phyloP scores from a whole-genome alignment of 495 filamentous ascomycete species.

The Glonium stellatum region DNA sequence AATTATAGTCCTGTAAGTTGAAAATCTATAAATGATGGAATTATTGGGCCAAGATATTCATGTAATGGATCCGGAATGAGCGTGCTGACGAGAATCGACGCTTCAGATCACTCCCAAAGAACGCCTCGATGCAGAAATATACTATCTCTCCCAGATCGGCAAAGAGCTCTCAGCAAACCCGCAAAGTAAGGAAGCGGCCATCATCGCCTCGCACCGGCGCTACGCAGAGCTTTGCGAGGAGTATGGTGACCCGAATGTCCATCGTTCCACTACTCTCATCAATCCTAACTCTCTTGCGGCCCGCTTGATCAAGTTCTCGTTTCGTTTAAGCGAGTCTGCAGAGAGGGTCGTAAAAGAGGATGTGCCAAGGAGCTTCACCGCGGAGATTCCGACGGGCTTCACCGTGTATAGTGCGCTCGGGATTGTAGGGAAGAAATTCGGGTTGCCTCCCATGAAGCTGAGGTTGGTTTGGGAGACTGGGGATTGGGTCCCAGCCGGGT shows the following conservation, averaged over 20 bases:
- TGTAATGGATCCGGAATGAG: not conserved
- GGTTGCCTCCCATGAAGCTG: constrained; percentile 53
- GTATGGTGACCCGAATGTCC: constrained; percentile 60
- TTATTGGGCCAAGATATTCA: no score
- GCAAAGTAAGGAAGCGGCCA: constrained; percentile 44
- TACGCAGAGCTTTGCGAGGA: constrained; percentile 64
- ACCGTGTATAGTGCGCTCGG: constrained; percentile 77
- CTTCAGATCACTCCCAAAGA: constrained; percentile 57
- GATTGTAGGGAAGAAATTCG: constrained; percentile 64
- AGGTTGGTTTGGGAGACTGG: constrained; percentile 74
- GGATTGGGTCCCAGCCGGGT: constrained; percentile 62
- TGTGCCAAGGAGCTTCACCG: not conserved
- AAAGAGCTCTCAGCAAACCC: constrained; percentile 60
- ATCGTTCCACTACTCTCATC: constrained; percentile 40
- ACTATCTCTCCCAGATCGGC: constrained; percentile 77
- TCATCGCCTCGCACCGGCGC: constrained; percentile 57
- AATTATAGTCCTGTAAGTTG: constrained; percentile 57
- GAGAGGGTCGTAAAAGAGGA: constrained; percentile 23
- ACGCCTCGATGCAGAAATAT: constrained; percentile 80
- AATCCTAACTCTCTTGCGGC: constrained; percentile 67
- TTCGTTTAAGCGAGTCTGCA: constrained; percentile 39
- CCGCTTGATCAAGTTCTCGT: constrained; percentile 58
- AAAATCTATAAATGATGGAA: not conserved
- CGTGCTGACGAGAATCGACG: not conserved
- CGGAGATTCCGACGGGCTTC: constrained; percentile 64